Conservation (phyloP, 768 basidiomycete species). For the Cystofilobasidium macerans region DNA sequence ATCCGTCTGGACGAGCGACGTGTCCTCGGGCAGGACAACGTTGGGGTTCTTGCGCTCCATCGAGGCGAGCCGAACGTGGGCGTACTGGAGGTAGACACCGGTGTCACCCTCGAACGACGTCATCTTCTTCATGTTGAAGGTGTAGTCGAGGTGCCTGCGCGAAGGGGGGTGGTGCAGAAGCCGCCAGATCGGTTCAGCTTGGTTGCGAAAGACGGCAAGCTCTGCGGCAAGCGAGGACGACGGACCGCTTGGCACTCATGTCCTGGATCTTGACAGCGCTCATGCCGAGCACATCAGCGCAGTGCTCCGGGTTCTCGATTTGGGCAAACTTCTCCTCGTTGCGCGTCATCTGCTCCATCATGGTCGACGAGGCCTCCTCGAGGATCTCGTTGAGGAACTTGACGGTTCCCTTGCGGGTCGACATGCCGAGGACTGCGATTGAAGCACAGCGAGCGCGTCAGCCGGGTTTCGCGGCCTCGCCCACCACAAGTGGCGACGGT, state of each 20-base stretch:
- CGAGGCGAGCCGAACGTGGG: conserved; percentile 82
- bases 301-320: conserved; percentile 73
- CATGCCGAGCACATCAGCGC: conserved; percentile 74
- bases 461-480: background rate
- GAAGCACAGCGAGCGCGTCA: background rate
- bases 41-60: conserved; percentile 85
- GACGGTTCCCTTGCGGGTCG: conserved; percentile 68
- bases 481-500: too few relatives aligned
- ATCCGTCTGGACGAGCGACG: conserved; percentile 51
- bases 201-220: background rate
- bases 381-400: conserved; percentile 81
- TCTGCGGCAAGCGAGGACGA: conserved; percentile 7
- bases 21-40: conserved; percentile 46
- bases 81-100: conserved; percentile 87
- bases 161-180: too few relatives aligned
- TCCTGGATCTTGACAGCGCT: conserved; percentile 97
- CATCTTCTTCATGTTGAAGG: conserved; percentile 89
- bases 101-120: conserved; percentile 92
- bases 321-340: conserved; percentile 86
- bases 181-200: background rate
- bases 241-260: conserved; percentile 83
- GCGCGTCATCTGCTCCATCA: conserved; percentile 94
- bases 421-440: conserved; percentile 78
- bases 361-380: conserved; percentile 69
- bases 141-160: conserved; percentile 55